phyloP scores from a whole-genome alignment of 2,329 filamentous ascomycete species.

The Penicillium oxalicum region DNA sequence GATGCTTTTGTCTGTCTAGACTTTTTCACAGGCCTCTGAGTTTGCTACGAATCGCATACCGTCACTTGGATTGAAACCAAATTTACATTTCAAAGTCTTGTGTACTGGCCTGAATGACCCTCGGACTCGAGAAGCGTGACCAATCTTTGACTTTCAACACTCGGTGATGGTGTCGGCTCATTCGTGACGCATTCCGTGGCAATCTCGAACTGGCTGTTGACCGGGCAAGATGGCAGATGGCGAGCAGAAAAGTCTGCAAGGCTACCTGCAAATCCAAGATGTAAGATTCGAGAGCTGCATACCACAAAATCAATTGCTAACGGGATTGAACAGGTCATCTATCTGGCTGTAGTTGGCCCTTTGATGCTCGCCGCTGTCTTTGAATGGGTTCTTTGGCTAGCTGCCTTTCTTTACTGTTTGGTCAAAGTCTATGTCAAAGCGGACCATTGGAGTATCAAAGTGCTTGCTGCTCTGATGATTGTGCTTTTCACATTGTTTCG shows the following conservation, averaged over 20 bases:
- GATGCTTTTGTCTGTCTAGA: too few species aligned
- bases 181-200: not conserved
- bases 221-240: too few species aligned
- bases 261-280: slow-evolving; percentile 11
- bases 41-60: too few species aligned
- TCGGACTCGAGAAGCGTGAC: too few species aligned
- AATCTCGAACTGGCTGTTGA: not conserved
- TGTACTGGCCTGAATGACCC: too few species aligned
- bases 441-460: slow-evolving; percentile 74
- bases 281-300: slow-evolving; percentile 2
- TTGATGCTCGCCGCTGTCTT: slow-evolving; percentile 79
- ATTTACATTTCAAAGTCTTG: too few species aligned
- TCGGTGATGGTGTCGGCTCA: too few species aligned
- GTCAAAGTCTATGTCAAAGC: slow-evolving; percentile 84
- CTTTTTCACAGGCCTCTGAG: too few species aligned
- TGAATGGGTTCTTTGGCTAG: slow-evolving; percentile 92
- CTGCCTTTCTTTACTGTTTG: slow-evolving; percentile 89
- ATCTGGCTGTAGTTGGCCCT: slow-evolving; percentile 70
- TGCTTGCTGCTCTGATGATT: slow-evolving; percentile 71
- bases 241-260: too few species aligned
- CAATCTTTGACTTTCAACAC: too few species aligned
- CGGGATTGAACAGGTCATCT: slow-evolving; percentile 62
- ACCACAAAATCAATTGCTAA: not conserved
- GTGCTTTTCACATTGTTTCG: slow-evolving; percentile 67
- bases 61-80: too few species aligned